These are phyloP conservation scores for Grammothele lineata DNA, from an alignment of 768 basidiomycete species.

Conservation along the genomic window DNA sequence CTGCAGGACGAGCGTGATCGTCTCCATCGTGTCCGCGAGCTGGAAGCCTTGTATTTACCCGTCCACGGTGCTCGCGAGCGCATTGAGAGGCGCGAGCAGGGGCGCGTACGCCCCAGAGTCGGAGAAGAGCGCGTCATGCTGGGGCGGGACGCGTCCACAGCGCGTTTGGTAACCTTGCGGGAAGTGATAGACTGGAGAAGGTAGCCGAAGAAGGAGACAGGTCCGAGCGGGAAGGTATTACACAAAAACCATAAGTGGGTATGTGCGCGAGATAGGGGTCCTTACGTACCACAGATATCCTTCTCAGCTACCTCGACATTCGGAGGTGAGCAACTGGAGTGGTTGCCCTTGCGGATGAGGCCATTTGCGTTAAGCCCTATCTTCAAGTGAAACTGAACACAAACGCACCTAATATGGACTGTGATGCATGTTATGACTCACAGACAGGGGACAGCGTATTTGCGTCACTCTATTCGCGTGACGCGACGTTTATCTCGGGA, in stretches of 20 bases:
- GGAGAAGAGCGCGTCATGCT: background rate
- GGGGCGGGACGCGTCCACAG: background rate
- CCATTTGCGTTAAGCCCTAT: constrained; percentile 49
- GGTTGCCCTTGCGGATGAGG: constrained; percentile 78
- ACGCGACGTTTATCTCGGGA: constrained; percentile 37
- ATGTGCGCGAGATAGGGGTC: background rate
- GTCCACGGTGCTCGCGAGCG: too few relatives aligned
- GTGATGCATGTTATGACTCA: constrained; percentile 69
- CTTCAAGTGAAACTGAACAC: background rate
- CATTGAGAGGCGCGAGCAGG: constrained; percentile 2
- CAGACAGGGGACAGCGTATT: constrained; percentile 72
- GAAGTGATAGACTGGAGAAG: constrained; percentile 66
- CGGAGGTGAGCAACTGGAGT: constrained; percentile 90
- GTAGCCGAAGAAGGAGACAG: constrained; percentile 77
- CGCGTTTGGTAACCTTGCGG: constrained; percentile 35
- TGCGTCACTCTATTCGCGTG: constrained; percentile 67
- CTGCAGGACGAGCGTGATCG: constrained; percentile 26
- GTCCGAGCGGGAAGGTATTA: constrained; percentile 77
- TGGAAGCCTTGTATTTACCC: constrained; percentile 29
- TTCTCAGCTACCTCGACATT: constrained; percentile 89
- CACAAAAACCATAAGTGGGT: constrained; percentile 33
- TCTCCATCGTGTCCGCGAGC: constrained; percentile 30
- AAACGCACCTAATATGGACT: background rate
- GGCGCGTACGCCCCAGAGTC: background rate
- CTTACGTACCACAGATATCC: constrained; percentile 71